Evolutionary conservation across 1,284 basidiomycete genomes (phyloP).

Genomic region (Pyrrhoderma noxium): DNA sequence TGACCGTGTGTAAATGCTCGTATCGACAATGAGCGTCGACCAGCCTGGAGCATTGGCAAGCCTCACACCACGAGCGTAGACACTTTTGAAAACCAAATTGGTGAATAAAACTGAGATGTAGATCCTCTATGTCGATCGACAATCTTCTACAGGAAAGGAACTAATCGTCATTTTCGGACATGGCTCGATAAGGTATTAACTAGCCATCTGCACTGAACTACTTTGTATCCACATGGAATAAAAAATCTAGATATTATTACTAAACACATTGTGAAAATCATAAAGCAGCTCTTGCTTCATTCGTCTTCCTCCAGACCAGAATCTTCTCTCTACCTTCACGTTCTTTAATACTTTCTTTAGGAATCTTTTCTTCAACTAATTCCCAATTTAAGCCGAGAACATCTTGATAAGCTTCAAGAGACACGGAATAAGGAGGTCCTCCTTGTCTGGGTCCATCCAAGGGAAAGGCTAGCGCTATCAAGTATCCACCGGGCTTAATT

Average conservation of each 20-base stretch:
- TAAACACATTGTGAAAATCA: no score
- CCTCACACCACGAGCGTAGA: no score
- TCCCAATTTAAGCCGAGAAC: constrained; percentile 47
- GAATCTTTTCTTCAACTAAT: constrained; percentile 46
- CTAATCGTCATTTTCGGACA: no score
- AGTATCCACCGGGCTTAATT: constrained; percentile 49
- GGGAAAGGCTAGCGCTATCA: constrained; percentile 53
- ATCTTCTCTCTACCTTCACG: constrained; percentile 44
- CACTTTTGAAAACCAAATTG: no score
- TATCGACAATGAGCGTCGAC: constrained; percentile 11
- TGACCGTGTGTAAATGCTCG: background rate
- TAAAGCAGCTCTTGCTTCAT: no score
- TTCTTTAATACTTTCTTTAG: constrained; percentile 31
- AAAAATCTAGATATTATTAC: no score
- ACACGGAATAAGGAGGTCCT: constrained; percentile 60
- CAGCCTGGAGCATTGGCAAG: constrained; percentile 9
- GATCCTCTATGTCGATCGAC: no score
- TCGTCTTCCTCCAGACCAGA: constrained; percentile 42
- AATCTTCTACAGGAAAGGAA: no score
- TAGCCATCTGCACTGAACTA: no score
- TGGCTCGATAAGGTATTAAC: no score
- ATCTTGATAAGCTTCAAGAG: constrained; percentile 50
- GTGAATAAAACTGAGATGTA: no score
- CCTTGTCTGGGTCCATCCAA: constrained; percentile 43
- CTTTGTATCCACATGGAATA: no score